Evolutionary conservation across 2,329 filamentous ascomycete species (phyloP).

Genomic region (Cadophora sp.): DNA sequence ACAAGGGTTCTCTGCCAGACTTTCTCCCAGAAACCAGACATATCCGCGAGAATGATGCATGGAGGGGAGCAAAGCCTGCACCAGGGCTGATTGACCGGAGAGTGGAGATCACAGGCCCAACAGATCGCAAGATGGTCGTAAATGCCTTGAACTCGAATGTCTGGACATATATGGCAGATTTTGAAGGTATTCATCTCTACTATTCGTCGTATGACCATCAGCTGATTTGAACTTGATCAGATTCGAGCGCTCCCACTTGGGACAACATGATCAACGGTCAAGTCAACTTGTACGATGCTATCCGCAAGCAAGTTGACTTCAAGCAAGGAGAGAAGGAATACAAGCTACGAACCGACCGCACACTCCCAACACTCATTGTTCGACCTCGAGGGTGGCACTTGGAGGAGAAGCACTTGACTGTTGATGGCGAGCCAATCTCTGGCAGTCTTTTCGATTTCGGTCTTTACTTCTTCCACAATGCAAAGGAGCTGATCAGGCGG

Average conservation of each 20-base stretch:
- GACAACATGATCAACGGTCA: constrained; percentile 99
- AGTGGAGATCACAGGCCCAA: constrained; percentile 96
- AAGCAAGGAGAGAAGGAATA: constrained; percentile 95
- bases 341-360: constrained; percentile 91
- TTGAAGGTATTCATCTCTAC: constrained; percentile 73
- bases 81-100: constrained; percentile 92
- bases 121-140: constrained; percentile 98
- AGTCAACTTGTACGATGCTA: constrained; percentile 96
- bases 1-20: constrained; percentile 86
- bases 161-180: constrained; percentile 99
- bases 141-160: constrained; percentile 96
- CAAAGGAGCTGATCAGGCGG: constrained; percentile 81
- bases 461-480: constrained; percentile 99
- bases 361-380: constrained; percentile 88
- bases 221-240: constrained; percentile 53
- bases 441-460: constrained; percentile 96
- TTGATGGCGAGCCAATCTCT: constrained; percentile 94
- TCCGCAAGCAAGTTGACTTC: constrained; percentile 93
- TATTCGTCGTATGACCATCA: neutral
- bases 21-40: constrained; percentile 96
- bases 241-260: constrained; percentile 96
- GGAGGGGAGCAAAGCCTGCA: constrained; percentile 90
- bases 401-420: constrained; percentile 96
- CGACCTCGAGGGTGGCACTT: constrained; percentile 97
- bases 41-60: constrained; percentile 92